Evolutionary conservation across 202 grass and related monocot species (phyloP).

Genomic region (Setaria viridis): DNA sequence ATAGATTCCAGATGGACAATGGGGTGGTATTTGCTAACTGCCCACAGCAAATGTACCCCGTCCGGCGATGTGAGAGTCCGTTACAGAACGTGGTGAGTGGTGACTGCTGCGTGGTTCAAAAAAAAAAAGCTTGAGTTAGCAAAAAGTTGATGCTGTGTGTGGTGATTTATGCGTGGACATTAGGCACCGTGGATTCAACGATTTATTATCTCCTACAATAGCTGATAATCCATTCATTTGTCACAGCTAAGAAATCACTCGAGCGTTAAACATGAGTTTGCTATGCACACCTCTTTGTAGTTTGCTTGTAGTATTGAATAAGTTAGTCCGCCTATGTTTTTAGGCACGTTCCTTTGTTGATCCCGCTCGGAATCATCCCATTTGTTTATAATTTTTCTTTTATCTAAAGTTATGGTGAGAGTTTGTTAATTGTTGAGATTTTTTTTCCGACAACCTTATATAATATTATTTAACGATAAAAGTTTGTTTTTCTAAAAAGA

Average conservation of each 20-base stretch:
- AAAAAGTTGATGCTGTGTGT: background rate
- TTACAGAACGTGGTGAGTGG: background rate
- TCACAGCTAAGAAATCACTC: background rate
- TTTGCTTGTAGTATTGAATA: background rate
- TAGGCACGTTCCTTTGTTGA: background rate
- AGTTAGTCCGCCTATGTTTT: background rate
- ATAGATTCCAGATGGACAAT: background rate
- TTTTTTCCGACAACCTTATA: no score
- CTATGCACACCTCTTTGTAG: background rate
- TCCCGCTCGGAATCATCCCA: no score
- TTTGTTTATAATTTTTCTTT: no score
- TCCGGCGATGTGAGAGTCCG: background rate
- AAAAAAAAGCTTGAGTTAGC: background rate
- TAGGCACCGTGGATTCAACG: no score
- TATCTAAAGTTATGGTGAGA: no score
- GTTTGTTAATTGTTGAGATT: no score
- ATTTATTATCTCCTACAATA: background rate
- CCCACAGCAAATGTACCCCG: background rate
- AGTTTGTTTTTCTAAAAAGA: no score
- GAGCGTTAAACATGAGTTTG: background rate
- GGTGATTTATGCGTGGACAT: background rate
- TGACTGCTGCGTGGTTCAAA: background rate
- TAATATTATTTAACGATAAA: no score
- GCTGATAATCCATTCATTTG: conserved; percentile 1
- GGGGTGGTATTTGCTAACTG: background rate